phyloP scores from a whole-genome alignment of 495 filamentous ascomycete genomes.

The Tuber umbilicatum region DNA sequence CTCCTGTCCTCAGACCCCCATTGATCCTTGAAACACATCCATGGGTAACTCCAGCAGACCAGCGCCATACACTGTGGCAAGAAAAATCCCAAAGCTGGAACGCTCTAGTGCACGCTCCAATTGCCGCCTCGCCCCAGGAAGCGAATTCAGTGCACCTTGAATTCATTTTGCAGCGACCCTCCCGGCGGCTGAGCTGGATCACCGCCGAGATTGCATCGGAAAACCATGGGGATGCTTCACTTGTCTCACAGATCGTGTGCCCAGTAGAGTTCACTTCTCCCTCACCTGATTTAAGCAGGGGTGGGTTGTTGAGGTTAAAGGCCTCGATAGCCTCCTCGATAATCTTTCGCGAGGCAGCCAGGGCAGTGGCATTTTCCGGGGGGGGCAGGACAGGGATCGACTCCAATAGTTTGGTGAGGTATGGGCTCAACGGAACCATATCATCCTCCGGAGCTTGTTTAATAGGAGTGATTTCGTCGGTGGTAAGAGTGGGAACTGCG shows the following conservation, averaged over 20 bases:
- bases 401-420: neutral
- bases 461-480: neutral
- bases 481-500: neutral
- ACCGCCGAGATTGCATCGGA: neutral
- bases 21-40: neutral
- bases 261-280: neutral
- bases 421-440: neutral
- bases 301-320: neutral
- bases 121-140: neutral
- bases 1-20: neutral
- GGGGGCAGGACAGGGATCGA: neutral
- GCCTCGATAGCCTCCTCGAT: neutral
- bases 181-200: neutral
- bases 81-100: neutral
- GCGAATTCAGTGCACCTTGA: neutral
- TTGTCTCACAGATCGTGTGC: neutral
- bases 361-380: neutral
- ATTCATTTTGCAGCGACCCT: neutral
- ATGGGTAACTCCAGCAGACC: neutral
- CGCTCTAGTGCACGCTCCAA: neutral
- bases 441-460: neutral
- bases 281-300: neutral
- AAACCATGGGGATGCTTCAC: neutral
- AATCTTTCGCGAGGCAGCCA: neutral
- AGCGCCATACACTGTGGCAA: neutral